These are phyloP conservation scores for Sporothrix schenckii DNA, from an alignment of 2,329 filamentous ascomycete species.

Conservation along the genomic window DNA sequence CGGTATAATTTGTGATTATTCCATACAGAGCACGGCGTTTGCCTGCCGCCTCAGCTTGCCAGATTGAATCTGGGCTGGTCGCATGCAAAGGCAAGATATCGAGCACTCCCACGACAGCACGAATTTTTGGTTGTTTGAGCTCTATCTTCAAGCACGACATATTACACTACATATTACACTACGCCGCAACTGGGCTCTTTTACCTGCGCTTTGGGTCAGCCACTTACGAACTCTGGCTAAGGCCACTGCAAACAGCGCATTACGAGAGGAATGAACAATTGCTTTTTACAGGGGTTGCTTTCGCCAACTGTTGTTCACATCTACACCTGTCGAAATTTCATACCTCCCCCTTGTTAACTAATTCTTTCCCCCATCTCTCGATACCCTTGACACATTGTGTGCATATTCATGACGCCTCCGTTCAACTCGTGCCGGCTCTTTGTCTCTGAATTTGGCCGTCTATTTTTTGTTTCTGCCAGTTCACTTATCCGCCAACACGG, in stretches of 20 bases:
- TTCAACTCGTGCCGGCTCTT: not conserved
- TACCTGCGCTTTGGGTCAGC: conserved; percentile 12
- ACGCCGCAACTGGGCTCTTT: not conserved
- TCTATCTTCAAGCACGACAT: conserved; percentile 14
- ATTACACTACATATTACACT: conserved; percentile 5
- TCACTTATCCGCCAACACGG: not conserved
- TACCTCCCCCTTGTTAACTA: not conserved
- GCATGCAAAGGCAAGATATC: not conserved
- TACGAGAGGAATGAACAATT: not conserved
- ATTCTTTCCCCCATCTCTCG: not conserved
- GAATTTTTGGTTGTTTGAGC: not conserved
- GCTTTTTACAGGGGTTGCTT: conserved; percentile 11
- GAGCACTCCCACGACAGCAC: not conserved
- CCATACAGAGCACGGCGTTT: not conserved
- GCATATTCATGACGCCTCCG: not conserved
- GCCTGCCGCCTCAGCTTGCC: not conserved
- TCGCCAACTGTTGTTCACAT: not conserved
- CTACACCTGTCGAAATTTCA: conserved; percentile 8
- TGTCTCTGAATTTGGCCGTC: not conserved
- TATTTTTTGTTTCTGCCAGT: not conserved
- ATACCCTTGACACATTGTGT: not conserved
- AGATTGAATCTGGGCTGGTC: not conserved
- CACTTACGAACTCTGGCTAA: not conserved
- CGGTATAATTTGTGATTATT: not conserved
- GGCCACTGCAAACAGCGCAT: not conserved